Percentiles rank a stretch among this genome's conserved stretches.
phyloP scores from a whole-genome alignment of 1,284 basidiomycete genomes.

The Puccinia coronata region DNA sequence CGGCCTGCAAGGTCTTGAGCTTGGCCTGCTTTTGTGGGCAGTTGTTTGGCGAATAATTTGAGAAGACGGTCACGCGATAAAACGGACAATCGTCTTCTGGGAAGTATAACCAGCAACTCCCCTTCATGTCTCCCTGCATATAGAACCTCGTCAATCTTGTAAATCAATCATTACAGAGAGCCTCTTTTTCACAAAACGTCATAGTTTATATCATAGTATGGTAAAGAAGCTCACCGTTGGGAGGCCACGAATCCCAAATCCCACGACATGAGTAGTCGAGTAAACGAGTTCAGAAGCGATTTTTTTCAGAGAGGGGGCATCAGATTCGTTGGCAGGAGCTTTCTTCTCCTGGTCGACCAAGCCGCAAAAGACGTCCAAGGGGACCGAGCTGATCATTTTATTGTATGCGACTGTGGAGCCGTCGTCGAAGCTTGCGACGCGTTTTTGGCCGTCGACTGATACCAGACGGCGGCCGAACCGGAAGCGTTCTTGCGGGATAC shows the following conservation, averaged over 20 bases:
- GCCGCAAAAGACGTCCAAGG: conserved; percentile 61
- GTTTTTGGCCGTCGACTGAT: conserved; percentile 60
- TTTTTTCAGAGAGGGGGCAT: conserved; percentile 53
- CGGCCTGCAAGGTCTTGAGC: conserved; percentile 62
- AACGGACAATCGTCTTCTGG: conserved; percentile 63
- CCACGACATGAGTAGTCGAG: conserved; percentile 64
- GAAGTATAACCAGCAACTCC: conserved; percentile 62
- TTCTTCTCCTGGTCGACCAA: conserved; percentile 58
- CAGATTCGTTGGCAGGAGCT: conserved; percentile 56
- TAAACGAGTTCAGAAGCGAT: conserved; percentile 57
- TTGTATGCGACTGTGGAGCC: conserved; percentile 62
- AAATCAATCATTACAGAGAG: not conserved
- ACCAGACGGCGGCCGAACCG: conserved; percentile 60
- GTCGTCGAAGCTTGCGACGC: conserved; percentile 60
- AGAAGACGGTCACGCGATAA: conserved; percentile 65
- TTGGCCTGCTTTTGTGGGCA: conserved; percentile 60
- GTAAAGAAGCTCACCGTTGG: conserved; percentile 40
- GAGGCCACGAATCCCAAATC: conserved; percentile 63
- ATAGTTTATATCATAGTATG: too few species aligned
- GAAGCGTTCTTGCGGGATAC: conserved; percentile 61
- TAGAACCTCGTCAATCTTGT: not conserved
- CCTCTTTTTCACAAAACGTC: too few species aligned
- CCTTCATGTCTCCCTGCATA: conserved; percentile 53
- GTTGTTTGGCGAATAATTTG: conserved; percentile 64
- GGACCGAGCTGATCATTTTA: conserved; percentile 62